Evolutionary conservation across 108 stramenopile genomes (phyloP).

Genomic region (Fragilaria radians): DNA sequence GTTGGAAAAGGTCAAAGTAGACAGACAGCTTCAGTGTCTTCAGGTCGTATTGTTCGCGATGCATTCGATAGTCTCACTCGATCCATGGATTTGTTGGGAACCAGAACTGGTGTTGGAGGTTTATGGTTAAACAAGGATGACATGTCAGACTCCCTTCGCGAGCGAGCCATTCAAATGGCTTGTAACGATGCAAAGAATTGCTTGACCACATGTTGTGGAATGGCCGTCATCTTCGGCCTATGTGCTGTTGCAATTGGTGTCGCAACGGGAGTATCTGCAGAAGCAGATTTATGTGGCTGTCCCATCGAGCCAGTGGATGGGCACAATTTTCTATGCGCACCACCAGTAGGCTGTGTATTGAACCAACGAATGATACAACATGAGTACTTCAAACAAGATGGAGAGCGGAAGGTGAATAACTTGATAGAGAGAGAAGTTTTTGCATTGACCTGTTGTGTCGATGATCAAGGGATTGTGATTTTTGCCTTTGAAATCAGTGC

Average conservation of each 20-base stretch:
- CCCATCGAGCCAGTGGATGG: conserved; percentile 25
- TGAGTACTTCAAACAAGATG: conserved; percentile 38
- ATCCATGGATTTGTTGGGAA: conserved; percentile 79
- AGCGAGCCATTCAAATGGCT: conserved; percentile 60
- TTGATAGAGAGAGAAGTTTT: conserved; percentile 56
- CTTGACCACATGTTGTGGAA: conserved; percentile 67
- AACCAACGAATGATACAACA: conserved; percentile 63
- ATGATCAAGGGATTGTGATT: conserved; percentile 35
- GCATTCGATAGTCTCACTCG: conserved; percentile 70
- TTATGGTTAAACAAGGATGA: conserved; percentile 73
- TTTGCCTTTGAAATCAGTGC: conserved; percentile 45
- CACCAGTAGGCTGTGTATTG: conserved; percentile 55
- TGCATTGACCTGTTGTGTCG: conserved; percentile 45
- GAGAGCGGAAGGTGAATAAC: conserved; percentile 39
- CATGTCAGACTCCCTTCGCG: conserved; percentile 45
- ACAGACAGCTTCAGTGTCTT: conserved; percentile 31
- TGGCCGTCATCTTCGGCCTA: conserved; percentile 73
- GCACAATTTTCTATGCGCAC: conserved; percentile 39
- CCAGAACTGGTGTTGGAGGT: conserved; percentile 76
- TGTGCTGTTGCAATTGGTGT: conserved; percentile 57
- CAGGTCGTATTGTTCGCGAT: conserved; percentile 66
- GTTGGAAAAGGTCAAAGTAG: conserved; percentile 34
- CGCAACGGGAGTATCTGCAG: conserved; percentile 52
- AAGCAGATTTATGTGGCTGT: conserved; percentile 64
- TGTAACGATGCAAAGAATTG: conserved; percentile 64